phyloP scores from a whole-genome alignment of 1,284 basidiomycete species.

The Farysia itapuensis region DNA sequence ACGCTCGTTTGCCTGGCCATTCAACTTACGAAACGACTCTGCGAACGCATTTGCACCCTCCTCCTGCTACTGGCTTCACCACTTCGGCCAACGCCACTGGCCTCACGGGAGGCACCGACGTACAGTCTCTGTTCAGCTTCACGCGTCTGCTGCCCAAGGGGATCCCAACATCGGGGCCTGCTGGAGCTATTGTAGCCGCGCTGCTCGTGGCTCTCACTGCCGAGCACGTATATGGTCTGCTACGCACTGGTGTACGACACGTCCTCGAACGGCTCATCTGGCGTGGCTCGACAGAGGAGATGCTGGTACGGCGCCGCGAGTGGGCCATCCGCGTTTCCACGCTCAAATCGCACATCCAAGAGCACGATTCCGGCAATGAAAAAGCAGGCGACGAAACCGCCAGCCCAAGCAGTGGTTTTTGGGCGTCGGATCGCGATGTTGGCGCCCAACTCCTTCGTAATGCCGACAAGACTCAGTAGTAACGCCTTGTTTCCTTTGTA shows the following conservation, averaged over 20 bases:
- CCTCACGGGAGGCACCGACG: neutral
- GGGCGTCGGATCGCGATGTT: slow-evolving; percentile 28
- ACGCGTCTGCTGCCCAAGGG: slow-evolving; percentile 32
- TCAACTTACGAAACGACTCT: slow-evolving; percentile 40
- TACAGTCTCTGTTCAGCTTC: slow-evolving; percentile 23
- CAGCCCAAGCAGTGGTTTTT: slow-evolving; percentile 11
- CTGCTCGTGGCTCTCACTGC: slow-evolving; percentile 51
- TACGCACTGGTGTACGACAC: slow-evolving; percentile 36
- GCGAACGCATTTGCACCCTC: slow-evolving; percentile 36
- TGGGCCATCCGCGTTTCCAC: slow-evolving; percentile 42
- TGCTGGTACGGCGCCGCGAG: slow-evolving; percentile 42
- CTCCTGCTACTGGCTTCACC: neutral
- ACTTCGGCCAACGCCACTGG: neutral
- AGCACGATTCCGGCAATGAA: neutral
- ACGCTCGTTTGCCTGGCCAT: slow-evolving; percentile 25
- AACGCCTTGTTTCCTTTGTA: neutral
- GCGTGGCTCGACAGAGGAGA: slow-evolving; percentile 48
- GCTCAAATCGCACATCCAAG: slow-evolving; percentile 7
- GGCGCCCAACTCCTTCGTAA: slow-evolving; percentile 9
- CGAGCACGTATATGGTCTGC: slow-evolving; percentile 52
- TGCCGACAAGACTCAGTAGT: slow-evolving; percentile 15
- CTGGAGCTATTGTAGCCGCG: slow-evolving; percentile 41
- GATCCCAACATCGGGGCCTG: slow-evolving; percentile 27
- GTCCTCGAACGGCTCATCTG: slow-evolving; percentile 50
- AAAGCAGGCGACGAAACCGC: neutral